Base-by-base conservation (phyloP, 2,329 filamentous ascomycete genomes). In the Aspergillus tanneri region DNA sequence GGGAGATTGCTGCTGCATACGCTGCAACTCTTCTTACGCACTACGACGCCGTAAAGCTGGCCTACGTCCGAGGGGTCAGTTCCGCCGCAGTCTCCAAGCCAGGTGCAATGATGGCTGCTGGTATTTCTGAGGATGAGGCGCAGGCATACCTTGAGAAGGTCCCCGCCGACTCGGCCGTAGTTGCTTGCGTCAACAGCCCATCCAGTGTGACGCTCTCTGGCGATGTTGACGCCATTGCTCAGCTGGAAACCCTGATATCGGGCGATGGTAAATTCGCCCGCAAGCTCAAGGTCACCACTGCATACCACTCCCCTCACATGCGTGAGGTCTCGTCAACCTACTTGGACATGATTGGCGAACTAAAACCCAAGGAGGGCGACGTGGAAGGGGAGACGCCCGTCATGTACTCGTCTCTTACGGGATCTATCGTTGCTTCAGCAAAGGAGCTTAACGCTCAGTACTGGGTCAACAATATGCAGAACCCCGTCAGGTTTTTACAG, bases 211-310 rank as follows among this genome's bases (percentile, higher is more conserved):
- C 56, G 0, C 18, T 60, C 0, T 80, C 79, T 0, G 79, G 79
- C 10, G 75, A 80, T 38, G 67, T 72, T 36, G 62, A 67, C 1
- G 71, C 68, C 2, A 66, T 82, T 8, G 70, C 76, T 12, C 68
- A 77, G 37, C 64, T 69, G 25, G 70, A 72, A 21, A 63, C 68
- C 21, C 57, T 72, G 2, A 75, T 82, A 53, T 73, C 75, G 49
- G 35, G 43, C 4, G 50, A 59, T 24, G 44, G 24, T 3, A 12
- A 53, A 4, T 39, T 53, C 4, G 42, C 43, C 2, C 45, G 50
- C 16, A n/a, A 34, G 8, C 22, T 60, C 10, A 37, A 54, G 16
- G 57, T 58, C 0, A 45, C 59, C n/a, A 48, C 46, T 11, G 59
- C 59, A 0, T 61, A 60, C 21, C 59, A 61, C 27, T 49, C 50